Evolutionary conservation across 192 early-diverging fungal species (phyloP), one percentile per base, ranked within the genome.

Genomic region (Rhizoclosmatium sp.): DNA sequence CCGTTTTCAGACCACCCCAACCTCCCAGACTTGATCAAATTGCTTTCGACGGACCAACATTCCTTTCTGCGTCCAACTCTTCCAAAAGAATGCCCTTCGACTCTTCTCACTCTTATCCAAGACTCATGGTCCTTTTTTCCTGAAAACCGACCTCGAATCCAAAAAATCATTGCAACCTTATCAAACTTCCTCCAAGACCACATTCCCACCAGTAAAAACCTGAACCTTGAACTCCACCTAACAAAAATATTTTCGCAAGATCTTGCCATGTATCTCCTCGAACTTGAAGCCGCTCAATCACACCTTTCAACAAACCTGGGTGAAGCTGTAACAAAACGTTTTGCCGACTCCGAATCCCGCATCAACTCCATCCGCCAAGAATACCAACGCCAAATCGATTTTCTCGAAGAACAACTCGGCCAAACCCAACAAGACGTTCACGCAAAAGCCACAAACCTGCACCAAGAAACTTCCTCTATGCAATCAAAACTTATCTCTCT

Each of bases 251-350:
- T 58, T 39, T 51, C 70, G 3, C 21, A 41, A 31, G 70, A 54
- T 7, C 7, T 72, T 39, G 39, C 7, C 51, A 31, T 21, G 9
- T 72, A 72, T 39, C 45, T 72, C 3, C 54, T 59, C 47, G 49
- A 51, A 21, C 39, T 72, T 7, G 70, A 72, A 72, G 19, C 49
- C 47, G 70, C 70, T 14, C 70, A 72, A 72, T 59, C 54, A 0
- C 70, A 72, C 44, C 49, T 72, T 7, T 59, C 54, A n/a, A 72
- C 19, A 16, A 72, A 72, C 44, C 44, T 72, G 0, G 70, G 70
- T 21, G 70, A 72, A 59, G 70, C 70, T 16, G 70, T 72, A 9
- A 72, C 70, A 59, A 54, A 59, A 21, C 70, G 70, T 2, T 49
- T 72, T 19, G 70, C 54, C 3, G 70, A 72, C 3, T 58, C n/a